Base-by-base conservation (phyloP, 2,329 filamentous ascomycete species). In the Polytolypa hystricis region DNA sequence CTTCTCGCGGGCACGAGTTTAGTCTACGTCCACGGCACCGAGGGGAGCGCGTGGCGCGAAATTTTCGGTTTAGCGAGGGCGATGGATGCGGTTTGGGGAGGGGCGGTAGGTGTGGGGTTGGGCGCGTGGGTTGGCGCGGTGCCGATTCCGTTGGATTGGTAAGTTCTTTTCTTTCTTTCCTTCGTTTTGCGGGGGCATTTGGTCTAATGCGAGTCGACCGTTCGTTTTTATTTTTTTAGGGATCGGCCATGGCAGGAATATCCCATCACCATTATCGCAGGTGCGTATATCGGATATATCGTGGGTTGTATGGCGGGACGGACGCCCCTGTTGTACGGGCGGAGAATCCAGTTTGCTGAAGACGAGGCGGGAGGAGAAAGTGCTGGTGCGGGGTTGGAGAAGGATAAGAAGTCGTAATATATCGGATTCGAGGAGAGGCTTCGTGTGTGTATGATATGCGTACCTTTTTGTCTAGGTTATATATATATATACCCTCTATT, bases 231-330 rank as follows among this genome's bases (percentile, higher is more conserved):
- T 26, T 15, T n/a, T 20, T 23, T 10, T 44, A 73, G 70, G 72
- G 91, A 98, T 58, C 78, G 91, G n/a, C 86, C 93, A 49, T 98
- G 91, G 91, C 91, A 98, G 73, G 84, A 81, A 58, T 98, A 89
- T 83, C 91, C 91, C 0, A 80, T 96, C 32, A 98, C 91, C 0
- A 82, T 98, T 40, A 62, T 96, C 4, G 77, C 74, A 2, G 91
- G 91, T 2, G 70, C 82, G 12, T 96, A 93, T 59, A 61, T 75
- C 4, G 91, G 91, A 1, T 86, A 83, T 58, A 68, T 75, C 1
- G 46, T 84, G 9, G 86, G 86, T 1, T 48, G 51, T 5, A 41
- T 55, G 38, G 14, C 53, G 19, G 49, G 47, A 14, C 49, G 56
- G 12, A 47, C 53, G 8, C 51, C 56, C 0, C 37, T 54, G 4